Evolutionary conservation across 768 basidiomycete genomes (phyloP).

Genomic region (Suillus discolor): DNA sequence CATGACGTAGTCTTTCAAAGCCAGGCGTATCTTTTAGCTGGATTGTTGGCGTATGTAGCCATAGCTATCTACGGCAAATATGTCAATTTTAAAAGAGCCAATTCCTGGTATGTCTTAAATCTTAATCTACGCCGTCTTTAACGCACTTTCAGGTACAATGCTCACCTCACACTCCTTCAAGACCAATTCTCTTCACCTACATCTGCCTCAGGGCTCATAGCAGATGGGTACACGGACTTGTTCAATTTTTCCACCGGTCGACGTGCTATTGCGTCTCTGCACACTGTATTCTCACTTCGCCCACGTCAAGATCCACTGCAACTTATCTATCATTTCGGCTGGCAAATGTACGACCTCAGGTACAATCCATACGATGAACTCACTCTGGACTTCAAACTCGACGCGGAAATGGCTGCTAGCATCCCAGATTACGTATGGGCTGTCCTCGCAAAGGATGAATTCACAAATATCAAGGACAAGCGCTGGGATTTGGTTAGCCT

Average conservation of each 20-base stretch:
- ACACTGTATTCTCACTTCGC: constrained; percentile 74
- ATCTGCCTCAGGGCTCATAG: constrained; percentile 50
- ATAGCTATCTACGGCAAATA: constrained; percentile 62
- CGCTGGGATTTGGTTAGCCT: constrained; percentile 88
- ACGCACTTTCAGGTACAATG: constrained; percentile 51
- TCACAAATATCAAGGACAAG: constrained; percentile 63
- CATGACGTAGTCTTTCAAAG: constrained; percentile 55
- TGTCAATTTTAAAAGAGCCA: constrained; percentile 60
- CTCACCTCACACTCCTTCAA: constrained; percentile 58
- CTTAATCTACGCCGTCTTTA: constrained; percentile 11
- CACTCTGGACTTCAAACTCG: constrained; percentile 79
- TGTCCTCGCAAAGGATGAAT: constrained; percentile 77
- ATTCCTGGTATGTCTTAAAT: constrained; percentile 53
- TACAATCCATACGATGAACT: constrained; percentile 70
- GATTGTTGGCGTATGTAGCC: constrained; percentile 56
- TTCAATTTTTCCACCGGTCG: constrained; percentile 89
- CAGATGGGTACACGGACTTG: constrained; percentile 78
- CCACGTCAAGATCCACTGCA: constrained; percentile 87
- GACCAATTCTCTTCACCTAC: constrained; percentile 76
- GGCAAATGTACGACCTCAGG: constrained; percentile 75
- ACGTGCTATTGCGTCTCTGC: constrained; percentile 73
- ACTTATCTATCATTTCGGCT: constrained; percentile 57
- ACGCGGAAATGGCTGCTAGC: constrained; percentile 36
- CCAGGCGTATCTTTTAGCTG: constrained; percentile 61
- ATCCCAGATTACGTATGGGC: constrained; percentile 81